These are phyloP conservation scores for Schizopora paradoxa DNA, from an alignment of 1,284 basidiomycete species.

Conservation along the genomic window DNA sequence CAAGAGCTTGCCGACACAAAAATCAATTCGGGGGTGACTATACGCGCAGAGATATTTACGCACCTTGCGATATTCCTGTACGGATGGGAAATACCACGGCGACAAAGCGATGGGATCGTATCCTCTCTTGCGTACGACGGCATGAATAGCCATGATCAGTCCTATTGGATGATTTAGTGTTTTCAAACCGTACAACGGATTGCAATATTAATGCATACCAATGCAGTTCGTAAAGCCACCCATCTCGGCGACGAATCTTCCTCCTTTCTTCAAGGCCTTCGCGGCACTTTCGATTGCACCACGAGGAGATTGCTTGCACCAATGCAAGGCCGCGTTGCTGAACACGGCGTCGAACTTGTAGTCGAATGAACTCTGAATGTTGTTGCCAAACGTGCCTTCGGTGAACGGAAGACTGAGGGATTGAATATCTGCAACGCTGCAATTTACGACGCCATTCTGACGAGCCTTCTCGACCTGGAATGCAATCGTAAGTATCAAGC, in stretches of 20 bases:
- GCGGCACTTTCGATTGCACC: conserved; percentile 59
- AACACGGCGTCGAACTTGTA: conserved; percentile 60
- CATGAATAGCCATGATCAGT: conserved; percentile 55
- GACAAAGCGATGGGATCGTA: conserved; percentile 56
- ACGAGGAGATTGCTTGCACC: conserved; percentile 72
- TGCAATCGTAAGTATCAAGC: neutral
- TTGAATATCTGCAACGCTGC: conserved; percentile 50
- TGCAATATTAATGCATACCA: conserved; percentile 34
- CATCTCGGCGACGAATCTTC: conserved; percentile 71
- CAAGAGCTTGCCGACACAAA: no score
- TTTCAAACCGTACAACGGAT: conserved; percentile 7
- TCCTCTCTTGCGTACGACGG: conserved; percentile 48
- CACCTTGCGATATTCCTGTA: conserved; percentile 57
- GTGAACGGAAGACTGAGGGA: conserved; percentile 32
- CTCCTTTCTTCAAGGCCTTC: conserved; percentile 59
- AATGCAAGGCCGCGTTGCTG: conserved; percentile 76
- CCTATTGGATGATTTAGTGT: conserved; percentile 34
- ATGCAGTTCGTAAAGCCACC: conserved; percentile 71
- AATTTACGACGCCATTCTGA: conserved; percentile 40
- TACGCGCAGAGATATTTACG: conserved; percentile 19
- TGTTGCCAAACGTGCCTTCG: conserved; percentile 22
- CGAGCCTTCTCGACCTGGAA: conserved; percentile 53
- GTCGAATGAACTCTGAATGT: conserved; percentile 19
- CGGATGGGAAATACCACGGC: conserved; percentile 82
- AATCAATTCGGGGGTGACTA: no score